Evolutionary conservation across 495 filamentous ascomycete genomes (phyloP), one percentile per base, ranked within the genome.

Genomic region (Aspergillus indologenus): DNA sequence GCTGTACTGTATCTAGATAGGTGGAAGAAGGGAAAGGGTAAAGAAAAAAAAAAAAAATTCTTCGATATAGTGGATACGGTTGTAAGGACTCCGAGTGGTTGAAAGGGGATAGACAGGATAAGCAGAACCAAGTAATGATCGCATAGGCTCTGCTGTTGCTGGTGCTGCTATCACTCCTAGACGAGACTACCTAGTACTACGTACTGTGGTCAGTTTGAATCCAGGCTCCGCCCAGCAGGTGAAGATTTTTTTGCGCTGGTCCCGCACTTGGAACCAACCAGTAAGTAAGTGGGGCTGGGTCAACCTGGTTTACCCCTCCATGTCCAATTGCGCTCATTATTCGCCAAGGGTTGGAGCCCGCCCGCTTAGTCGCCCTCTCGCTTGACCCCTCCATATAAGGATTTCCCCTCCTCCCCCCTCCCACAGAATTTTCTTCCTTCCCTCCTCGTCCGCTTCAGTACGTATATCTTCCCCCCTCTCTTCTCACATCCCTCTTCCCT

Each of bases 321-420:
- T 60, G 65, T 55, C 72, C 72, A 75, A 75, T 75, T 57, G 66
- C 20, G 56, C 23, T 20, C 17, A 53, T 17, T 9, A 34, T 60
- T 61, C 60, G 58, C 57, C 64, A 65, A 77, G 73, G 75, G 75
- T 70, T 77, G 66, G 64, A 74, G 66, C 74, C 74, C 66, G 68
- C 67, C 67, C 64, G 71, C 69, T 68, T 64, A 69, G 68, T 77
- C 71, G 73, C 67, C 66, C 64, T 61, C 76, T 79, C 76, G 76
- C 76, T 77, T 79, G 75, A 40, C 76, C 75, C 76, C 75, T 78
- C 75, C 75, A 79, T 79, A 78, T 77, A 79, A 79, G 75, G 69
- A 71, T 73, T 79, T 75, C 72, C 75, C 76, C 74, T 70, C 69
- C 75, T 68, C 63, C 68, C n/a, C 68, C 67, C 68, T 71, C 75